phyloP scores from a whole-genome alignment of 1,284 basidiomycete species.

The Blastosporella zonata region DNA sequence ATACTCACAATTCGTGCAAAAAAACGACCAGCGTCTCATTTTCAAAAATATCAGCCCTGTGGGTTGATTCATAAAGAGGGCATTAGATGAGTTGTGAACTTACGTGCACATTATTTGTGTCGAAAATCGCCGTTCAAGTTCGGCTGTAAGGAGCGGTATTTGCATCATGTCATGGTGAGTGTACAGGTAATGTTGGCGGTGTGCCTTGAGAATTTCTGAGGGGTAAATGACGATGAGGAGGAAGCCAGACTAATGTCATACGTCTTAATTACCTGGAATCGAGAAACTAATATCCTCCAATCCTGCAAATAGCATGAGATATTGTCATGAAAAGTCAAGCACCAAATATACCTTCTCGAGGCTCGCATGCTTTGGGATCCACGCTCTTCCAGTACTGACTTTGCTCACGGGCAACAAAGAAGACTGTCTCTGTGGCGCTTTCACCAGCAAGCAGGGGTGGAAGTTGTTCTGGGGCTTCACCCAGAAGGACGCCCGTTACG shows the following conservation, averaged over 20 bases:
- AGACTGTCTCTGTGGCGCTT: slow-evolving; percentile 82
- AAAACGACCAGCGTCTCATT: slow-evolving; percentile 76
- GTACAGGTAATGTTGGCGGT: slow-evolving; percentile 79
- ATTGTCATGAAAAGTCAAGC: not conserved
- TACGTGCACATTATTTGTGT: slow-evolving; percentile 86
- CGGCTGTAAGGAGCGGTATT: slow-evolving; percentile 69
- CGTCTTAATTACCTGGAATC: slow-evolving; percentile 51
- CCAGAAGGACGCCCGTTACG: slow-evolving; percentile 82
- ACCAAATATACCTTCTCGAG: slow-evolving; percentile 55
- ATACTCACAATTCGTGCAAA: slow-evolving; percentile 87
- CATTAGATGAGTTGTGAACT: slow-evolving; percentile 29
- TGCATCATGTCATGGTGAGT: slow-evolving; percentile 72
- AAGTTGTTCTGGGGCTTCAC: slow-evolving; percentile 79
- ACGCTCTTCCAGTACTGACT: slow-evolving; percentile 90
- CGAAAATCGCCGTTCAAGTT: slow-evolving; percentile 67
- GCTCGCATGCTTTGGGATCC: slow-evolving; percentile 75
- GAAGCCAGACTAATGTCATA: not conserved
- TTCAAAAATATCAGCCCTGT: slow-evolving; percentile 63
- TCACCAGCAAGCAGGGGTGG: slow-evolving; percentile 71
- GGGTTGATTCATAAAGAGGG: slow-evolving; percentile 6
- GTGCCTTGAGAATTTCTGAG: slow-evolving; percentile 78
- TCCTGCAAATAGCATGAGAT: slow-evolving; percentile 35
- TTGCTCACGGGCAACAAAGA: slow-evolving; percentile 83
- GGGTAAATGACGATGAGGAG: slow-evolving; percentile 4
- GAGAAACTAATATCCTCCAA: slow-evolving; percentile 57